phyloP scores from a whole-genome alignment of 2,329 filamentous ascomycete species.

The Trichoderma koningii region DNA sequence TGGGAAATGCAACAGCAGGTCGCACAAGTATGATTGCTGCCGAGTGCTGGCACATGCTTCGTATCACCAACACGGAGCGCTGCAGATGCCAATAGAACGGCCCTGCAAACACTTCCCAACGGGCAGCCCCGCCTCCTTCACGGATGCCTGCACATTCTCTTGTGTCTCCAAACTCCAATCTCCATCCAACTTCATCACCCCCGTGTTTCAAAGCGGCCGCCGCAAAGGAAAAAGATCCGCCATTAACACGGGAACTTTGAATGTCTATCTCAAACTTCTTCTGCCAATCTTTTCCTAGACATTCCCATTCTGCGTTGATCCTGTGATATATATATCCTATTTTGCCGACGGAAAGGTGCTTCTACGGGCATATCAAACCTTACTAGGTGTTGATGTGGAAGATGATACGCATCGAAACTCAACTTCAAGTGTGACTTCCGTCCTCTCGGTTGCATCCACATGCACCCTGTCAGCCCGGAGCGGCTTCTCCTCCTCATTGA shows the following conservation, averaged over 20 bases:
- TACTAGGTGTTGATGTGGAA: not conserved
- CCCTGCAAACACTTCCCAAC: too few species aligned
- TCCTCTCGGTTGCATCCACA: too few species aligned
- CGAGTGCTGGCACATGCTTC: too few species aligned
- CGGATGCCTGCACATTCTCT: too few species aligned
- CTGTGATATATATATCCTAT: not conserved
- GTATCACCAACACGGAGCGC: constrained; percentile 7
- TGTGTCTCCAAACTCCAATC: not conserved
- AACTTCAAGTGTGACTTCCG: too few species aligned
- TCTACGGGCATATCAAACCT: not conserved
- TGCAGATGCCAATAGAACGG: not conserved
- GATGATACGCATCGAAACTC: not conserved
- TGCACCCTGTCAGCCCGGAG: not conserved
- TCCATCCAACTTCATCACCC: not conserved
- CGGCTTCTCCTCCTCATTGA: constrained; percentile 4
- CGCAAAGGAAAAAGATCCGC: constrained; percentile 5
- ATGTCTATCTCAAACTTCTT: too few species aligned
- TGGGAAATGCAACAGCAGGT: too few species aligned
- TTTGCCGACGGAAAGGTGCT: not conserved
- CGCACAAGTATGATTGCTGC: too few species aligned
- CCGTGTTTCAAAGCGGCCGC: constrained; percentile 8
- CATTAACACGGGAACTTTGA: constrained; percentile 1
- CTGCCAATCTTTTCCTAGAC: not conserved
- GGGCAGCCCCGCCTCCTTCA: too few species aligned
- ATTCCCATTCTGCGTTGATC: not conserved